Evolutionary conservation across 768 basidiomycete genomes (phyloP), one percentile per base, ranked within the genome.

Genomic region (Naganishia onofrii): DNA sequence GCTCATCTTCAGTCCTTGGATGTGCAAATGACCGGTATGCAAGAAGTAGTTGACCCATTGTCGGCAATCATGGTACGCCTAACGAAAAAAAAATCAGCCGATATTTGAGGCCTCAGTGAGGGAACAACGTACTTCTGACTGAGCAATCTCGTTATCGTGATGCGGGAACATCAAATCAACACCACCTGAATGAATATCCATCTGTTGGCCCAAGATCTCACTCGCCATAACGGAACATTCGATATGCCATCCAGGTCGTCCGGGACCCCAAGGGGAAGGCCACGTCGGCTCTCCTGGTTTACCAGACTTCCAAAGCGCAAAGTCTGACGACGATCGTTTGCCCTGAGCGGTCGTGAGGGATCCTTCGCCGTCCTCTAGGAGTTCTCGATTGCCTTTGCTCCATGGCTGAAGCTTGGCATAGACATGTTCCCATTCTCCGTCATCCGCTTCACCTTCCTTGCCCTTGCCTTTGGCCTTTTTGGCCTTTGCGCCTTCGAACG

Each of bases 21-120:
- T 98, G 80, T 98, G 94, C 38, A 99, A 83, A 83, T 99, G 96
- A 13, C 96, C 96, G 0, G 95, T 98, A 81, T 99, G 96, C 58
- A 98, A 83, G 84, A 99, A 99, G 81, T 98, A 99, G 79, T 96
- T 97, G 74, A 98, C 94, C 96, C 96, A 99, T 73, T 93, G 85
- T 31, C 84, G 80, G 82, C 92, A 95, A 70, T 90, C 86, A 80
- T 97, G 93, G 82, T 91, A 96, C 3, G 96, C 95, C 94, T 97
- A 70, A 26, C 52, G 9, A 60, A 51, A 3, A 71, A 31, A 15
- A 13, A 29, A 36, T 42, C 3, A 28, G 38, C n/a, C 36, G 38
- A 28, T 29, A 63, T 54, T 48, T 26, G 0, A 0, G 34, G 13
- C 36, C 36, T 63, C 26, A 13, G 0, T 15, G 32, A 48, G 2